Percentiles rank a stretch among this genome's conserved stretches.
Evolutionary conservation across 2,329 filamentous ascomycete species (phyloP).

Genomic region (Pestalotiopsis sp.): DNA sequence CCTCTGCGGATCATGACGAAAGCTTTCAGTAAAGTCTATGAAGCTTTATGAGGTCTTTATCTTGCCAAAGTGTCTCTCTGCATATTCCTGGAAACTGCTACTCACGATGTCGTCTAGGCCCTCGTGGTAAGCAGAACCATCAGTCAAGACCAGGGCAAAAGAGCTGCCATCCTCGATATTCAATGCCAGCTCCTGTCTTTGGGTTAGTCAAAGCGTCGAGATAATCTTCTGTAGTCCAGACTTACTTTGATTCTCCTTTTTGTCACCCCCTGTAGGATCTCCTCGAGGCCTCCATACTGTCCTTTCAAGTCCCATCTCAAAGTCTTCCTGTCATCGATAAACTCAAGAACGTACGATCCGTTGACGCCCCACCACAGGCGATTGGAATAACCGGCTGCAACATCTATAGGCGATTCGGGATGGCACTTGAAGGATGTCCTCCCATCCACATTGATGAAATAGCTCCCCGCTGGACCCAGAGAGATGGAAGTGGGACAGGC

Average conservation of each 20-base stretch:
- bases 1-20: too few species aligned
- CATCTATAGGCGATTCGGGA: not conserved
- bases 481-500: not conserved
- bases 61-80: not conserved
- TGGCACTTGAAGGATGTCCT: not conserved
- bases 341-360: not conserved
- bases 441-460: not conserved
- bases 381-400: not conserved
- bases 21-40: too few species aligned
- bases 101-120: not conserved
- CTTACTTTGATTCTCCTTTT: not conserved
- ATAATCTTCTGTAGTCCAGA: not conserved
- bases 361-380: not conserved
- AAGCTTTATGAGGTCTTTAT: not conserved
- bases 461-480: not conserved
- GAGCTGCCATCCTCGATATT: not conserved
- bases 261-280: not conserved
- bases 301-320: not conserved
- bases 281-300: not conserved
- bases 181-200: not conserved
- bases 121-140: not conserved
- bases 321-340: not conserved
- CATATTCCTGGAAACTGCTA: not conserved
- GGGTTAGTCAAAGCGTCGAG: not conserved
- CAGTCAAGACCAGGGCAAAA: not conserved